phyloP scores from a whole-genome alignment of 1,284 basidiomycete genomes.

The Ustilago cynodontis region DNA sequence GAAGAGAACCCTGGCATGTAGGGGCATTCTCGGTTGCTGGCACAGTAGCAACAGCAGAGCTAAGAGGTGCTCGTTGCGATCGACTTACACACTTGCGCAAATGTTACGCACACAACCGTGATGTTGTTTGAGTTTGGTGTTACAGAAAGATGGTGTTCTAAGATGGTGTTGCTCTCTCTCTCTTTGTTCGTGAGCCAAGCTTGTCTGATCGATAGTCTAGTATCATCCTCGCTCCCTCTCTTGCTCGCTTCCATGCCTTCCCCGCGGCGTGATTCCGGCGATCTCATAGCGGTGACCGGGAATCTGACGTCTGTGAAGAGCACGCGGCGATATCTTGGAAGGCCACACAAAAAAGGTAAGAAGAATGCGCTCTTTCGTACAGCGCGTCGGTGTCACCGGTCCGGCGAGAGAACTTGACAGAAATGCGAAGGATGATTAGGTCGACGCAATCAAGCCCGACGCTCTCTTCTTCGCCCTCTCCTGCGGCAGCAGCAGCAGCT shows the following conservation, averaged over 20 bases:
- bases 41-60: neutral
- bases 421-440: too few relatives aligned
- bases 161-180: conserved; percentile 6
- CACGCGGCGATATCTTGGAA: too few relatives aligned
- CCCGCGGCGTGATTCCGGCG: conserved; percentile 16
- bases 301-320: conserved; percentile 6
- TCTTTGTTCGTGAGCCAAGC: neutral
- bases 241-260: neutral
- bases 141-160: neutral
- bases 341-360: neutral
- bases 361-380: neutral
- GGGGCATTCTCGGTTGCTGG: neutral
- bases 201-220: neutral
- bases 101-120: neutral
- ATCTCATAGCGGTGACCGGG: conserved; percentile 14
- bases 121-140: neutral
- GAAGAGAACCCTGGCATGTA: conserved; percentile 10
- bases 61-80: neutral
- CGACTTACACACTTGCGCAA: neutral
- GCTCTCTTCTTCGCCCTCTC: too few relatives aligned
- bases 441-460: neutral
- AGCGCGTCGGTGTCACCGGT: conserved; percentile 4
- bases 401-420: conserved; percentile 6
- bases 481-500: too few relatives aligned
- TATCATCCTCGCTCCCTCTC: too few relatives aligned